A percentile compares a stretch with the other conserved stretches of the same genome.
Conservation (phyloP, 768 basidiomycete species). For the Suillus decipiens region DNA sequence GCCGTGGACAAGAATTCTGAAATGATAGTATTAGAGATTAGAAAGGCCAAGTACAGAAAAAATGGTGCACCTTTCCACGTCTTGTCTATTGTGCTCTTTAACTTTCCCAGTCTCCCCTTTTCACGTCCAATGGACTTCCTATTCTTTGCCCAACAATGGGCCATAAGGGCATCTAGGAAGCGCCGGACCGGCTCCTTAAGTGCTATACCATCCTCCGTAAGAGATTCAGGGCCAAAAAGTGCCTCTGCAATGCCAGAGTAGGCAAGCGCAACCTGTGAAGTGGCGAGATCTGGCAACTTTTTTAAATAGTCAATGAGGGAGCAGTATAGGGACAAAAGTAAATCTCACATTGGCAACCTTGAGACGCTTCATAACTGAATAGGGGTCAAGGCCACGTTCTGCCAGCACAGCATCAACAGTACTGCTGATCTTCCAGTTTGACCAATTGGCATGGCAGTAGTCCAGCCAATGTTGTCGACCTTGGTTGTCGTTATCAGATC, state of each 20-base stretch:
- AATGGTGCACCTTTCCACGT: not conserved
- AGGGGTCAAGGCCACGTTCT: not conserved
- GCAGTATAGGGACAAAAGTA: not conserved
- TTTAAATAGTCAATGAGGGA: not conserved
- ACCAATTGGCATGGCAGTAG: not conserved
- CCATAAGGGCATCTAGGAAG: no score
- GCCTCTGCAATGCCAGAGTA: not conserved
- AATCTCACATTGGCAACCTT: not conserved
- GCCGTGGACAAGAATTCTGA: not conserved
- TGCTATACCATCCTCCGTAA: no score
- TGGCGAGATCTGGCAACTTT: not conserved
- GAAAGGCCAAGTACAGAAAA: not conserved
- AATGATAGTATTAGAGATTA: not conserved
- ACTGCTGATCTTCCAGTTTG: not conserved
- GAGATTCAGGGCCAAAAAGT: not conserved
- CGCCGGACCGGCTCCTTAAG: no score
- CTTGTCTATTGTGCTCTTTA: not conserved
- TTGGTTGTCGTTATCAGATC: not conserved
- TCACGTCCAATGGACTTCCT: no score
- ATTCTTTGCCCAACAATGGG: no score
- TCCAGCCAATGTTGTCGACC: not conserved
- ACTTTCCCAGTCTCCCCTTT: not conserved
- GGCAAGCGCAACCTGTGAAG: not conserved
- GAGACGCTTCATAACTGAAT: not conserved
- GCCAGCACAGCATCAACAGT: not conserved